phyloP scores from a whole-genome alignment of 768 basidiomycete species.

The Cyathus striatus region DNA sequence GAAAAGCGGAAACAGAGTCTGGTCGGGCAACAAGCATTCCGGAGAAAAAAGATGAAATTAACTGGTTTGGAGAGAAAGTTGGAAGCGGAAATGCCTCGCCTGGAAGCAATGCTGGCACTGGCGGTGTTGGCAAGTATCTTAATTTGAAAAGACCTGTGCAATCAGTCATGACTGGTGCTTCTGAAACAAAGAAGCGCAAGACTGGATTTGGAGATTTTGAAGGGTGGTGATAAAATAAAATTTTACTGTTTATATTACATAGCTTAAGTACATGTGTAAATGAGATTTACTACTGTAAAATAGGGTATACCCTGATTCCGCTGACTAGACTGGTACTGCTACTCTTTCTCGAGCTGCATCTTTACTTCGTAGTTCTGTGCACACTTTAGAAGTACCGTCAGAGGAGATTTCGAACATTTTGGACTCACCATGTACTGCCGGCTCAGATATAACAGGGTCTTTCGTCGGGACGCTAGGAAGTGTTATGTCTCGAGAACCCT shows the following conservation, averaged over 20 bases:
- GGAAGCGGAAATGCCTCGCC: constrained; percentile 35
- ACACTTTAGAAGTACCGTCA: constrained; percentile 2
- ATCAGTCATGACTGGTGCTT: constrained; percentile 14
- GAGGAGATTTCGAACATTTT: too few relatives aligned
- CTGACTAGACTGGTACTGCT: too few relatives aligned
- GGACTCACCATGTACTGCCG: constrained; percentile 24
- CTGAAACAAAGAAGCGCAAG: constrained; percentile 78
- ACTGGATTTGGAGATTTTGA: constrained; percentile 91
- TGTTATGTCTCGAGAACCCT: constrained; percentile 14
- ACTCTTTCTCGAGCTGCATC: too few relatives aligned
- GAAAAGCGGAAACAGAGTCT: constrained; percentile 37
- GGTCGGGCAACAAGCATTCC: constrained; percentile 19
- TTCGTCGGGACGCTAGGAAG: constrained; percentile 54
- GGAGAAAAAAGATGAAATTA: constrained; percentile 62
- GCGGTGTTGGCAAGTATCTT: constrained; percentile 78
- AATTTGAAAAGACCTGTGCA: constrained; percentile 44
- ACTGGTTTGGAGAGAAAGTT: constrained; percentile 90
- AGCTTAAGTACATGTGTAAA: too few relatives aligned
- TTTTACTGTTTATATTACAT: constrained; percentile 1
- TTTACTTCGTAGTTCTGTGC: constrained; percentile 2
- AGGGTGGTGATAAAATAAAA: constrained; percentile 50
- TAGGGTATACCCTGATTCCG: too few relatives aligned
- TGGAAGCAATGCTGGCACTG: constrained; percentile 21
- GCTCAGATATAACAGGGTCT: constrained; percentile 26
- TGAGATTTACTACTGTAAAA: too few relatives aligned